Evolutionary conservation across 129 eudicot species (phyloP).

Genomic region (Dittrichia graveolens): DNA sequence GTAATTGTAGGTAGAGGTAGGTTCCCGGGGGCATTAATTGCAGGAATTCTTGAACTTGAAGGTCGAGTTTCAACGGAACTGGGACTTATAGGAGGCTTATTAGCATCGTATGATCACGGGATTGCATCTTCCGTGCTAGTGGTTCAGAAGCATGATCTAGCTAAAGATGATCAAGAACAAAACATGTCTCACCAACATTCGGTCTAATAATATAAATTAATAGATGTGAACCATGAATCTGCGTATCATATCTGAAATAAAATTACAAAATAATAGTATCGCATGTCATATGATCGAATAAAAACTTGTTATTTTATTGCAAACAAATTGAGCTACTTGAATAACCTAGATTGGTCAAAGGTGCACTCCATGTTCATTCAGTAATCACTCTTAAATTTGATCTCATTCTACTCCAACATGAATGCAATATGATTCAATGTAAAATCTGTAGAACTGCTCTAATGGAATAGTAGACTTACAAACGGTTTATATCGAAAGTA

Average conservation of each 20-base stretch:
- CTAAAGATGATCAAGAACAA: conserved; percentile 29
- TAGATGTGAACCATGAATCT: no score
- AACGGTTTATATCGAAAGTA: conserved; percentile 18
- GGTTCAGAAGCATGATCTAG: conserved; percentile 48
- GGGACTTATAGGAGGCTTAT: conserved; percentile 52
- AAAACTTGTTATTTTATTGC: background rate
- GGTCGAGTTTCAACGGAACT: conserved; percentile 43
- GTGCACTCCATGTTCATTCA: background rate
- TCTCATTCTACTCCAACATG: background rate
- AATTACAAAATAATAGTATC: background rate
- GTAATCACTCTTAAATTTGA: background rate
- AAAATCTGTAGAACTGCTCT: background rate
- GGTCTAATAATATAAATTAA: conserved; percentile 7
- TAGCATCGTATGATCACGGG: conserved; percentile 49
- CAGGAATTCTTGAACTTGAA: conserved; percentile 37
- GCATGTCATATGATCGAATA: background rate
- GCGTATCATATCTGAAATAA: no score
- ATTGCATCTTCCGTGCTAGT: conserved; percentile 54
- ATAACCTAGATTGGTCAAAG: conserved; percentile 1
- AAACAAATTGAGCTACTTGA: conserved; percentile 8
- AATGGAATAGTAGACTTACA: background rate
- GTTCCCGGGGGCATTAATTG: conserved; percentile 39
- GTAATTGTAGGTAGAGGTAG: conserved; percentile 55
- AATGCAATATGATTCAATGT: background rate
- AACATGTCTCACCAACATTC: conserved; percentile 23